phyloP scores from a whole-genome alignment of 2,329 filamentous ascomycete genomes.

The Didymella sp. region DNA sequence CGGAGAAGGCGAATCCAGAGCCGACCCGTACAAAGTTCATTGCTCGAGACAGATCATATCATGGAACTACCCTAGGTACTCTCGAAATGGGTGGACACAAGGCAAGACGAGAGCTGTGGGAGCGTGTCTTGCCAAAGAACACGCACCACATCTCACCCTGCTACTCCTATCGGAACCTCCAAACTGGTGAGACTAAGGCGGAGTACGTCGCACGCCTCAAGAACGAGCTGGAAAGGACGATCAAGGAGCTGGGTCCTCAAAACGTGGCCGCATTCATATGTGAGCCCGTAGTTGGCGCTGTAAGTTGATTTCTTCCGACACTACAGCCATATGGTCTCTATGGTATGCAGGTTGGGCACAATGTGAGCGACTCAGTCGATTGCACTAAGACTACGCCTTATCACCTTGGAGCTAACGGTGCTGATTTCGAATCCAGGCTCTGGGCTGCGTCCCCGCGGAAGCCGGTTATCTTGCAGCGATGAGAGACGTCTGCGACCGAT shows the following conservation, averaged over 20 bases:
- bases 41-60: conserved; percentile 69
- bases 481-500: conserved; percentile 69
- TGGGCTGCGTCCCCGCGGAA: conserved; percentile 72
- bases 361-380: background rate
- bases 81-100: conserved; percentile 70
- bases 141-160: conserved; percentile 70
- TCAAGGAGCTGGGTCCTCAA: conserved; percentile 66
- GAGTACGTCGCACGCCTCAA: conserved; percentile 68
- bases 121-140: conserved; percentile 63
- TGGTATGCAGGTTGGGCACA: background rate
- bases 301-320: conserved; percentile 49
- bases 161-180: conserved; percentile 67
- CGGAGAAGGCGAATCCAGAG: conserved; percentile 60
- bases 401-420: background rate
- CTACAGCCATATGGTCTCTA: no score
- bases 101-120: conserved; percentile 66
- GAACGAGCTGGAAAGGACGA: conserved; percentile 71
- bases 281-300: conserved; percentile 74
- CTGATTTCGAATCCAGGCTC: conserved; percentile 54
- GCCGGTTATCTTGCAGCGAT: conserved; percentile 74
- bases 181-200: conserved; percentile 59
- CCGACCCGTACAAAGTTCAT: conserved; percentile 67
- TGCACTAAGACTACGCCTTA: background rate
- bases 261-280: conserved; percentile 75
- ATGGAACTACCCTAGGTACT: conserved; percentile 73